Base-by-base conservation (phyloP, 176 grass and related monocot genomes). In the Tuctoria greenei region DNA sequence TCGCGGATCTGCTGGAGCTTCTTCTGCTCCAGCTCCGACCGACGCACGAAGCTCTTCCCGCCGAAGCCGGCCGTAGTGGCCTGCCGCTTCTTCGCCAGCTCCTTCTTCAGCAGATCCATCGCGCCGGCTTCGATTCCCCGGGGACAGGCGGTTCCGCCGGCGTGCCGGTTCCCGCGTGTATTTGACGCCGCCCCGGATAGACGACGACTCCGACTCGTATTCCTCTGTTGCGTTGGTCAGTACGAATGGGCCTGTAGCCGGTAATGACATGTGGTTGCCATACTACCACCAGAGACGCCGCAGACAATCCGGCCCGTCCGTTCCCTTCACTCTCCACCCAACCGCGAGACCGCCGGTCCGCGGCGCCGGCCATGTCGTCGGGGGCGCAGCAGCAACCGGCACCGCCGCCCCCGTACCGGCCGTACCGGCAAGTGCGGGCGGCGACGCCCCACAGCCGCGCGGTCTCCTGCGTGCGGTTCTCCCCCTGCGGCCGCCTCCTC, bases 11-110 rank as follows among this genome's bases (percentile, higher is more conserved):
- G 89, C 81, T 92, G 86, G 70, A 99, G 81, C 89, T 99, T 71
- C 84, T 88, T 92, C 56, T 90, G 86, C 79, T 99, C 89, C 75
- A 97, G 92, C 79, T 97, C 94, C 78, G 91, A 97, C 45, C 91
- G 94, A 45, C 86, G 88, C 24, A 97, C 86, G 66, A 97, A 83
- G 81, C 86, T 91, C 75, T 87, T 87, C 41, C 91, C 88, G 18
- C 78, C 94, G 39, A 97, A 97, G 55, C 86, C 88, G 23, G 70
- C 81, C 69, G 66, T 60, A 17, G 92, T 78, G 39, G 75, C 82
- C 76, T 91, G 83, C 49, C 91, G 64, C 88, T 97, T 97, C 84
- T 81, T 85, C 79, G 87, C 86, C 38, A 97, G 75, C 75, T 93
- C 94, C 63, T 72, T 35, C 79, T 87, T 93, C 49, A 97, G 84